Conservation (phyloP, 2,329 filamentous ascomycete genomes). For the Pseudomassariella vexata region DNA sequence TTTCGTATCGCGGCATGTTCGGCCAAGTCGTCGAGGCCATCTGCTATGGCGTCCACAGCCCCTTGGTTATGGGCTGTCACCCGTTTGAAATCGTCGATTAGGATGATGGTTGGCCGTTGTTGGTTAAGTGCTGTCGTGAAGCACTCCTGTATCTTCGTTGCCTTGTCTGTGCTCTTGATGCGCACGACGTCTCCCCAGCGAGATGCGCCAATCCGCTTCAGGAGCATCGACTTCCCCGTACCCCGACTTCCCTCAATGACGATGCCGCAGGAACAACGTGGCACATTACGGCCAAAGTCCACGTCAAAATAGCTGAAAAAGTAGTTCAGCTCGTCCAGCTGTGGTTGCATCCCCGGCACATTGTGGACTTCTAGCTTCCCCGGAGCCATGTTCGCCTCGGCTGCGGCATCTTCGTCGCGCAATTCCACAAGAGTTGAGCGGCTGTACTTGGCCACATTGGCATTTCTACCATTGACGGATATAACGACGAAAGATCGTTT, state of each 20-base stretch:
- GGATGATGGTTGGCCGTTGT: conserved; percentile 65
- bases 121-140: conserved; percentile 64
- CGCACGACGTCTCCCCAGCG: conserved; percentile 66
- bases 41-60: conserved; percentile 44
- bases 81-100: conserved; percentile 73
- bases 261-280: conserved; percentile 48
- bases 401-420: conserved; percentile 21
- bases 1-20: conserved; percentile 28
- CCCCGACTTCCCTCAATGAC: conserved; percentile 77
- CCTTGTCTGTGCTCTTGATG: conserved; percentile 51
- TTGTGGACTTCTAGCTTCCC: conserved; percentile 40
- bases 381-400: conserved; percentile 12
- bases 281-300: conserved; percentile 26
- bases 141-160: conserved; percentile 54
- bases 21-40: conserved; percentile 51
- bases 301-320: conserved; percentile 54
- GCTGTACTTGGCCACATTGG: conserved; percentile 38
- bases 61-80: conserved; percentile 57
- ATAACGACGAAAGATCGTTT: conserved; percentile 55
- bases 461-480: conserved; percentile 47
- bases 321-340: conserved; percentile 60
- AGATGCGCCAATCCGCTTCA: conserved; percentile 60
- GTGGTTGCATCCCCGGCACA: conserved; percentile 63
- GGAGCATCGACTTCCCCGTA: conserved; percentile 75
- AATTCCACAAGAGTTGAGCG: conserved; percentile 32